phyloP scores from a whole-genome alignment of 352 stramenopile species.

The Phytophthora foliorum region DNA sequence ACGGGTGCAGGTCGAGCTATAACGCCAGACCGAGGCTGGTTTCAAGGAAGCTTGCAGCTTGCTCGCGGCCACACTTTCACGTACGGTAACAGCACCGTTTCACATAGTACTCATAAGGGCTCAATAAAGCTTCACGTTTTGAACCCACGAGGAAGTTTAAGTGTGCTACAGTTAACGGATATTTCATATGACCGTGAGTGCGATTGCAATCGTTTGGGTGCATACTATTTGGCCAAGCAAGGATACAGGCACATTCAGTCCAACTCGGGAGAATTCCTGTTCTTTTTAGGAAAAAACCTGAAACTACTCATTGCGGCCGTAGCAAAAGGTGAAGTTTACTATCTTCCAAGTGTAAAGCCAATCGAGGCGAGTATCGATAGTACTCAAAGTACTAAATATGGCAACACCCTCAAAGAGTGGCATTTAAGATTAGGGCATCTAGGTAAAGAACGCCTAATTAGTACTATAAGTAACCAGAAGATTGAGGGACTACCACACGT shows the following conservation, averaged over 20 bases:
- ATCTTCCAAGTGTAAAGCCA: conserved; percentile 9
- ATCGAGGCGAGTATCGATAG: not conserved
- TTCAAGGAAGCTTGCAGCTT: not conserved
- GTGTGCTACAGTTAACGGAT: conserved; percentile 8
- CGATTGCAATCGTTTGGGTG: not conserved
- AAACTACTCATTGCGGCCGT: conserved; percentile 21
- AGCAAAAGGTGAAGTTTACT: conserved; percentile 22
- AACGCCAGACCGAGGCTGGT: conserved; percentile 4
- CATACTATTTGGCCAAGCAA: conserved; percentile 24
- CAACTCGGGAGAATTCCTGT: not conserved
- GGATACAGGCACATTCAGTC: conserved; percentile 17
- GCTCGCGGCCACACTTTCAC: not conserved
- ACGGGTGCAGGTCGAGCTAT: not conserved
- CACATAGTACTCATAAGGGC: conserved; percentile 5
- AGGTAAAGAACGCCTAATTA: not conserved
- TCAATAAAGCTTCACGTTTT: conserved; percentile 19
- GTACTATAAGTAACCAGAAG: not conserved
- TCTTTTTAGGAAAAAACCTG: conserved; percentile 13
- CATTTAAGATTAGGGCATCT: not conserved
- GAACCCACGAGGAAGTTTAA: conserved; percentile 7
- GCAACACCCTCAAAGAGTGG: not conserved
- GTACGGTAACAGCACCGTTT: conserved; percentile 12
- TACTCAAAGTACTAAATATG: conserved; percentile 5
- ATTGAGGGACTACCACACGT: not conserved
- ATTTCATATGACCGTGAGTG: conserved; percentile 13